These are phyloP conservation scores for Colletotrichum navitas DNA, from an alignment of 2,329 filamentous ascomycete genomes.

Conservation along the genomic window DNA sequence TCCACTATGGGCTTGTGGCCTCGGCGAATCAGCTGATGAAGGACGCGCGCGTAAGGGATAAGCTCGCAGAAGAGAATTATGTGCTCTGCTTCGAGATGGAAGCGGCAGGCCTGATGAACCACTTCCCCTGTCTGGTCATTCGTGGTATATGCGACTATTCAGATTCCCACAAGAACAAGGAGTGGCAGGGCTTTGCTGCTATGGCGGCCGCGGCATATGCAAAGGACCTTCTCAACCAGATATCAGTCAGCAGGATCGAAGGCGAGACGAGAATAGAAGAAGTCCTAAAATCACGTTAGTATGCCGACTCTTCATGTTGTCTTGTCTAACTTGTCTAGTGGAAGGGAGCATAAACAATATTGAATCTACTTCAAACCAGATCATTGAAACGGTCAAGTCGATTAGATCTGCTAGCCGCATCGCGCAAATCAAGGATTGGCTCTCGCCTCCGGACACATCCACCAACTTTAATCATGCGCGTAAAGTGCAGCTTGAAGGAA, in stretches of 20 bases:
- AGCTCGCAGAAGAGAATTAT: slow-evolving; percentile 31
- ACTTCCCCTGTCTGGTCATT: slow-evolving; percentile 50
- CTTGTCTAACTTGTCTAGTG: not conserved
- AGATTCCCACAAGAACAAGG: slow-evolving; percentile 50
- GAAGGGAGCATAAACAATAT: not conserved
- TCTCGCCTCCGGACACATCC: slow-evolving; percentile 33
- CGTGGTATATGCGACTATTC: slow-evolving; percentile 54
- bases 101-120: slow-evolving; percentile 49
- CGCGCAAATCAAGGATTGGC: slow-evolving; percentile 20
- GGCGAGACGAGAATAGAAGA: slow-evolving; percentile 8
- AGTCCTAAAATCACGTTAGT: slow-evolving; percentile 11
- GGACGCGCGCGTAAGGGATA: slow-evolving; percentile 37
- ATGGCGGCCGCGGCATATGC: slow-evolving; percentile 49
- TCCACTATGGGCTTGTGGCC: slow-evolving; percentile 41
- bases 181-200: slow-evolving; percentile 50
- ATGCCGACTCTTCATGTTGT: no score
- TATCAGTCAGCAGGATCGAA: slow-evolving; percentile 38
- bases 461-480: slow-evolving; percentile 39
- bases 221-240: slow-evolving; percentile 46
- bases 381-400: not conserved
- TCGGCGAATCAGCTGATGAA: slow-evolving; percentile 43
- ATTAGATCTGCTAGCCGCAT: not conserved
- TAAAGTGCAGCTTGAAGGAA: slow-evolving; percentile 25
- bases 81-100: slow-evolving; percentile 53
- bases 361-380: not conserved